A percentile compares a stretch with the other conserved stretches of the same genome.
These are phyloP conservation scores for Populus deltoides DNA, from an alignment of 345 rosid species.

Conservation along the genomic window DNA sequence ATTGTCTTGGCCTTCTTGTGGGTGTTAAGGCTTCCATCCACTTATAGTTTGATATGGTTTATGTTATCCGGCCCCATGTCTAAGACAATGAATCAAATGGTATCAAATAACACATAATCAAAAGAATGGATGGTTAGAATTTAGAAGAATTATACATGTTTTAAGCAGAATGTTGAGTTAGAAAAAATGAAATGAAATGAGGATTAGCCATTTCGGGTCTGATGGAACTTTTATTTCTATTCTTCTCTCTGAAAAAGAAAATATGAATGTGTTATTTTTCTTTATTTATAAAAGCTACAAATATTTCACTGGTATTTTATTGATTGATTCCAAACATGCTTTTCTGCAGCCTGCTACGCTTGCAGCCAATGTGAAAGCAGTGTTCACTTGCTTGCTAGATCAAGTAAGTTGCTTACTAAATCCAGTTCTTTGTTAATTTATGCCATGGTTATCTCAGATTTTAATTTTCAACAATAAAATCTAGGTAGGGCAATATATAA, in stretches of 20 bases:
- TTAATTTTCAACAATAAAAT: neutral
- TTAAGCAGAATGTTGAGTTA: neutral
- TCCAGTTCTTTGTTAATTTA: constrained; percentile 3
- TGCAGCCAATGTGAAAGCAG: constrained; percentile 80
- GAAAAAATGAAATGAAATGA: neutral
- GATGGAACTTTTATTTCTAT: neutral
- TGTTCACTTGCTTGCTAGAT: constrained; percentile 84
- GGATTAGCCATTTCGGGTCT: neutral
- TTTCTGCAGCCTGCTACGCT: constrained; percentile 67
- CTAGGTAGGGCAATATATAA: constrained; percentile 83
- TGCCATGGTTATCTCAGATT: constrained; percentile 15
- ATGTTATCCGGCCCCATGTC: neutral
- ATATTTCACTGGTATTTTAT: neutral
- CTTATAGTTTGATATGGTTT: neutral
- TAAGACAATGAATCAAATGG: neutral
- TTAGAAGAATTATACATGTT: neutral
- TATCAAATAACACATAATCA: neutral
- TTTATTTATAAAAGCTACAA: neutral
- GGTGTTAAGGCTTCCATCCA: neutral
- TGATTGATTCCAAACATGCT: constrained; percentile 20
- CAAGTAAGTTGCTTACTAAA: constrained; percentile 55
- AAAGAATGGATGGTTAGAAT: neutral
- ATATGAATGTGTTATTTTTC: neutral
- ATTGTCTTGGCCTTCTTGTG: neutral
- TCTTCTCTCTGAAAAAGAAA: neutral